These are phyloP conservation scores for Eucalyptus leucophloia DNA, from an alignment of 345 rosid genomes.

Conservation along the genomic window DNA sequence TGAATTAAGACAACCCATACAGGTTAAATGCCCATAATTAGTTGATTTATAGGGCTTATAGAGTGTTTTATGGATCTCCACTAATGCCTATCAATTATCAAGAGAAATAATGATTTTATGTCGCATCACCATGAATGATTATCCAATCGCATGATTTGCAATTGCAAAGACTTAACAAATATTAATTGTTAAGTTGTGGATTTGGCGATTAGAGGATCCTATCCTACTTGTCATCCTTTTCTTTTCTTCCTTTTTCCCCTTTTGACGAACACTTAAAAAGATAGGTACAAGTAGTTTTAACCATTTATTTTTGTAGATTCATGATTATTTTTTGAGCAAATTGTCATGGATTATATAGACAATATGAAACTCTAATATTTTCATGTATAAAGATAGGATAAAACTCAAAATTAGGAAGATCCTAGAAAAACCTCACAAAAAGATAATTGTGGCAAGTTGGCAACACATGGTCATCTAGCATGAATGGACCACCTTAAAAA, in stretches of 20 bases:
- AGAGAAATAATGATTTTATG: background rate
- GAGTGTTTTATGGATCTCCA: background rate
- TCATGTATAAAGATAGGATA: background rate
- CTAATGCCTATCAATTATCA: background rate
- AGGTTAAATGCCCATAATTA: background rate
- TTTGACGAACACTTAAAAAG: background rate
- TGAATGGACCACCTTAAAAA: background rate
- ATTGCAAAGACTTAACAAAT: background rate
- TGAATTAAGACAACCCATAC: background rate
- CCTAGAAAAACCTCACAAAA: background rate
- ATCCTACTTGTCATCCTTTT: background rate
- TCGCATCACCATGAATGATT: background rate
- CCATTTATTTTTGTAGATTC: background rate
- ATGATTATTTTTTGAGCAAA: background rate
- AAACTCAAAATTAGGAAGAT: background rate
- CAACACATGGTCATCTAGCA: background rate
- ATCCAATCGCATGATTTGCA: accelerated
- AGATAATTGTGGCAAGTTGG: background rate
- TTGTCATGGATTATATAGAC: background rate
- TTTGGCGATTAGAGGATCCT: background rate
- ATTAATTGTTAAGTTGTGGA: background rate
- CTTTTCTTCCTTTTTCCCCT: too few relatives aligned
- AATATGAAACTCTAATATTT: background rate
- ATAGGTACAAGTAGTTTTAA: background rate
- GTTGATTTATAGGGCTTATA: background rate